These are phyloP conservation scores for Canariomyces notabilis DNA, from an alignment of 2,329 filamentous ascomycete genomes.

Conservation along the genomic window DNA sequence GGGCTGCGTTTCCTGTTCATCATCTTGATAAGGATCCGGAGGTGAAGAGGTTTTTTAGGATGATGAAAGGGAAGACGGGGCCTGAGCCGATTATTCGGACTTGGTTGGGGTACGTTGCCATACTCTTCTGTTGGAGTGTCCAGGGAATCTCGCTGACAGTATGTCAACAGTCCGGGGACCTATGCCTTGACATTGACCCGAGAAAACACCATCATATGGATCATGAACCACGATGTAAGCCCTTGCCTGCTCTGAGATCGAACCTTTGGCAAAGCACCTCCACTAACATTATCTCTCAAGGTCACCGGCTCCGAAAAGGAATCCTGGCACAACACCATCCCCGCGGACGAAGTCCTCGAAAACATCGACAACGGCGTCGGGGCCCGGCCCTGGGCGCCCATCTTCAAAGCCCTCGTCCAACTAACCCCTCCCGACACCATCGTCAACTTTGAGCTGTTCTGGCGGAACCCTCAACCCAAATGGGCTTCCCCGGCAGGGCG, in stretches of 20 bases:
- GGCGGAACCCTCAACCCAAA: conserved; percentile 36
- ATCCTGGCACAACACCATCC: conserved; percentile 34
- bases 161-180: conserved; percentile 35
- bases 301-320: conserved; percentile 35
- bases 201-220: conserved; percentile 33
- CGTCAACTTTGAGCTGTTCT: conserved; percentile 38
- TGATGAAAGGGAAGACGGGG: conserved; percentile 35
- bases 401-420: conserved; percentile 33
- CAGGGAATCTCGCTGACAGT: conserved; percentile 20
- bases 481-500: conserved; percentile 33
- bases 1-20: conserved; percentile 38
- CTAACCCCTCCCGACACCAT: conserved; percentile 23
- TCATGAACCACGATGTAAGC: conserved; percentile 36
- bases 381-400: conserved; percentile 29
- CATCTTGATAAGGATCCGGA: conserved; percentile 38
- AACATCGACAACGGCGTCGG: conserved; percentile 33
- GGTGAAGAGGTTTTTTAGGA: conserved; percentile 37
- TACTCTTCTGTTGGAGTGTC: not conserved
- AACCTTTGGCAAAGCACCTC: not conserved
- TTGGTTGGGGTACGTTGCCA: conserved; percentile 39
- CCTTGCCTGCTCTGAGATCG: conserved; percentile 8
- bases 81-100: conserved; percentile 41
- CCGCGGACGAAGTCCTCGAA: conserved; percentile 31
- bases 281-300: conserved; percentile 21
- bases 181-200: conserved; percentile 33